phyloP scores from a whole-genome alignment of 768 basidiomycete species.

The Psilocybe cyanescens region DNA sequence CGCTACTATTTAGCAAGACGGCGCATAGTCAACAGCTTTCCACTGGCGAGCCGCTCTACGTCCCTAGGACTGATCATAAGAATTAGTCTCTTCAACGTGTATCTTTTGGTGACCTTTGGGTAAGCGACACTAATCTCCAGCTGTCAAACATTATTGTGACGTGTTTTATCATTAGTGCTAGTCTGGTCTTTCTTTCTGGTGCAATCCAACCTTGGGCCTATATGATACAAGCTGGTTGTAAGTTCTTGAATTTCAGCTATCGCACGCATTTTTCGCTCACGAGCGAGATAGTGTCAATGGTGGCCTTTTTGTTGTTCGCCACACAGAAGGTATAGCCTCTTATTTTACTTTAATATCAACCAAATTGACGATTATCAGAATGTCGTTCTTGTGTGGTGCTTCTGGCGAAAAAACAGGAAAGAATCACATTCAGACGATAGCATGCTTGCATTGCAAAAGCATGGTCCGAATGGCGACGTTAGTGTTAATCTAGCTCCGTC shows the following conservation, averaged over 20 bases:
- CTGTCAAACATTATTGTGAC: not conserved
- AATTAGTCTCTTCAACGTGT: constrained; percentile 46
- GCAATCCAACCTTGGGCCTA: constrained; percentile 37
- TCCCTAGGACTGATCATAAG: constrained; percentile 43
- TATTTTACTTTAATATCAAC: not conserved
- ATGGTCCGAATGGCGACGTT: not conserved
- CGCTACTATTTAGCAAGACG: constrained; percentile 46
- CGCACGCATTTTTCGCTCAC: constrained; percentile 6
- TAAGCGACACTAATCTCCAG: constrained; percentile 25
- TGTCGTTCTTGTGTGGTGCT: constrained; percentile 38
- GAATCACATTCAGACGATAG: constrained; percentile 7
- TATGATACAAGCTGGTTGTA: constrained; percentile 55
- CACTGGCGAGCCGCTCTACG: constrained; percentile 38
- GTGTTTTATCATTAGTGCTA: constrained; percentile 30
- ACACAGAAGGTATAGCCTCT: constrained; percentile 44
- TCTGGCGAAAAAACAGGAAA: constrained; percentile 24
- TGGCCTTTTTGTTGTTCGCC: constrained; percentile 51
- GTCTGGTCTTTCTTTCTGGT: constrained; percentile 39
- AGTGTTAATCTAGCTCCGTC: not conserved
- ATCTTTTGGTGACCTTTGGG: constrained; percentile 47
- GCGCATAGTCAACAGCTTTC: constrained; percentile 41
- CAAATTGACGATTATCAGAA: constrained; percentile 32
- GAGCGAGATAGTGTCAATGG: constrained; percentile 47
- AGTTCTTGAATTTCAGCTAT: constrained; percentile 19
- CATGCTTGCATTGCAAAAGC: constrained; percentile 1